Percentiles rank a stretch among this genome's conserved stretches.
These are phyloP conservation scores for Claviceps sp. DNA, from an alignment of 2,329 filamentous ascomycete genomes.

Conservation along the genomic window DNA sequence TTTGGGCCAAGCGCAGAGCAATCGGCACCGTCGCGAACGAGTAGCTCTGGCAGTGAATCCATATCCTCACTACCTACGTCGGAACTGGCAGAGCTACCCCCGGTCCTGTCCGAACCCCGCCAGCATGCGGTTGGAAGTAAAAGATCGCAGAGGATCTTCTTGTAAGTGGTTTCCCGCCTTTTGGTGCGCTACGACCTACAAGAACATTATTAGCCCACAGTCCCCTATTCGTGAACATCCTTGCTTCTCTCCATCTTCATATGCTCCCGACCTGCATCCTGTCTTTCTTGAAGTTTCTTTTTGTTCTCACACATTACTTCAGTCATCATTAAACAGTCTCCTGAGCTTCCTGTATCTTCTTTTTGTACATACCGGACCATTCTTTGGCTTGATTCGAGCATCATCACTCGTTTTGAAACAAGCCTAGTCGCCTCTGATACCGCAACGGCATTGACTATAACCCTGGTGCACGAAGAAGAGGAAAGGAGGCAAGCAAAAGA, in stretches of 20 bases:
- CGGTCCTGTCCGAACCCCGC: background rate
- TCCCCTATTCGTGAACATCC: background rate
- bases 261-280: background rate
- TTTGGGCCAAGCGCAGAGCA: slow-evolving; percentile 18
- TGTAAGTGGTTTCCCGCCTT: slow-evolving; percentile 3
- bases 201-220: background rate
- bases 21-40: slow-evolving; percentile 31
- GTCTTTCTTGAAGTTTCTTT: background rate
- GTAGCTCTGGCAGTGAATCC: slow-evolving; percentile 36
- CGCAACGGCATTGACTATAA: background rate
- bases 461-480: background rate
- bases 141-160: slow-evolving; percentile 8
- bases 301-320: background rate
- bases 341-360: background rate
- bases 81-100: slow-evolving; percentile 45
- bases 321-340: background rate
- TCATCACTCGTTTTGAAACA: background rate
- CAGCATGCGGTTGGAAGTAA: slow-evolving; percentile 4
- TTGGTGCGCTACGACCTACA: slow-evolving; percentile 1
- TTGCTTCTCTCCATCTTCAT: background rate
- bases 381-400: background rate
- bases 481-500: background rate
- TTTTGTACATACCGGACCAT: background rate
- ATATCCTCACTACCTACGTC: slow-evolving; percentile 34
- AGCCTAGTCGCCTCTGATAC: background rate